A percentile compares a stretch with the other conserved stretches of the same genome.
These are phyloP conservation scores for Ustilago cynodontis DNA, from an alignment of 1,284 basidiomycete species.

Conservation along the genomic window DNA sequence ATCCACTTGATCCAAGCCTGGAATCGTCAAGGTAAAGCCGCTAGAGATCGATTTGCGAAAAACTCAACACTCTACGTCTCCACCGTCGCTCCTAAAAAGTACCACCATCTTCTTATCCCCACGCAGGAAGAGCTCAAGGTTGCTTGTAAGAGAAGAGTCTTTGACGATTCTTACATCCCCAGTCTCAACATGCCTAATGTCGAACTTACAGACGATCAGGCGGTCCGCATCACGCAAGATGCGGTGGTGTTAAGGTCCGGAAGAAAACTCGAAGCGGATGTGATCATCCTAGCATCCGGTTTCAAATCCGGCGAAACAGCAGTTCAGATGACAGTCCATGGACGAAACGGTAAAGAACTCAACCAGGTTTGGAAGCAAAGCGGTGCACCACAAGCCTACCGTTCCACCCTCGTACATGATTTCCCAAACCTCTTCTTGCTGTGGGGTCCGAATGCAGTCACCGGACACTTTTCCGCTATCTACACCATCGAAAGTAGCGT, in stretches of 20 bases:
- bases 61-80: constrained; percentile 39
- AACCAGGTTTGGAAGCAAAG: constrained; percentile 39
- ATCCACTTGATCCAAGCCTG: constrained; percentile 33
- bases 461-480: constrained; percentile 51
- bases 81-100: constrained; percentile 51
- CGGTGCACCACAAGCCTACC: constrained; percentile 47
- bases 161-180: constrained; percentile 51
- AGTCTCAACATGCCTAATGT: constrained; percentile 42
- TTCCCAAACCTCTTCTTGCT: constrained; percentile 58
- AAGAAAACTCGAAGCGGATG: constrained; percentile 40
- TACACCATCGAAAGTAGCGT: constrained; percentile 38
- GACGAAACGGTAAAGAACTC: constrained; percentile 36
- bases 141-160: constrained; percentile 56
- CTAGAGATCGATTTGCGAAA: constrained; percentile 32
- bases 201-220: constrained; percentile 36
- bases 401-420: constrained; percentile 40
- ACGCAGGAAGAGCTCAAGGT: constrained; percentile 41
- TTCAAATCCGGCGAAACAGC: constrained; percentile 44
- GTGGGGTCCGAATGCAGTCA: constrained; percentile 53
- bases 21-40: constrained; percentile 30
- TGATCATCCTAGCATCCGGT: constrained; percentile 47
- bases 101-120: constrained; percentile 59
- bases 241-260: constrained; percentile 40
- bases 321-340: constrained; percentile 38
- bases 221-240: constrained; percentile 33